These are phyloP conservation scores for Xenoacremonium recifei DNA, from an alignment of 2,329 filamentous ascomycete genomes.

Conservation along the genomic window DNA sequence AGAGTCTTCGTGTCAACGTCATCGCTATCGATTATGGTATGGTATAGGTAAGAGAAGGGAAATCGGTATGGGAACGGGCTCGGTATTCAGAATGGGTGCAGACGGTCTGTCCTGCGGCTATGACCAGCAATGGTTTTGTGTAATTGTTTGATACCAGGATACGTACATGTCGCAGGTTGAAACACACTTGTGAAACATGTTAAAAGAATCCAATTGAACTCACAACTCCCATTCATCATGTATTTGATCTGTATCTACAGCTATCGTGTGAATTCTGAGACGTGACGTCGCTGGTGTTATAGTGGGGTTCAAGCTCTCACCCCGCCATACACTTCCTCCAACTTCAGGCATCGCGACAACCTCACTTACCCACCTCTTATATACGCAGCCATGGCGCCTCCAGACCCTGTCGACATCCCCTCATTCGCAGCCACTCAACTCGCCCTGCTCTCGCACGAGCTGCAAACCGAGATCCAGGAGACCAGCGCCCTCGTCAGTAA, in stretches of 20 bases:
- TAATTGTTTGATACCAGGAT: too few relatives aligned
- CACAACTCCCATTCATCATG: background rate
- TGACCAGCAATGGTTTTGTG: too few relatives aligned
- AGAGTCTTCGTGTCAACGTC: too few relatives aligned
- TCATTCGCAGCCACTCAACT: conserved; percentile 72
- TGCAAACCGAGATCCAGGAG: conserved; percentile 69
- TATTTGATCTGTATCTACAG: too few relatives aligned
- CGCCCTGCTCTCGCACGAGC: conserved; percentile 66
- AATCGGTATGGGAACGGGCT: too few relatives aligned
- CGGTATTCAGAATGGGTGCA: too few relatives aligned
- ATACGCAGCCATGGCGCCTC: conserved; percentile 1
- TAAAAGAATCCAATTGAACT: background rate
- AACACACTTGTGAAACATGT: background rate
- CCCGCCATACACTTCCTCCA: background rate
- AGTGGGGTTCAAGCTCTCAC: conserved; percentile 18
- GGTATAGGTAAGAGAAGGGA: too few relatives aligned
- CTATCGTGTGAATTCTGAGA: too few relatives aligned
- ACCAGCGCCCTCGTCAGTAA: conserved; percentile 65
- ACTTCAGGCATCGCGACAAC: conserved; percentile 8
- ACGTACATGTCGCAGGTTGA: too few relatives aligned
- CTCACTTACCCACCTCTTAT: conserved; percentile 13
- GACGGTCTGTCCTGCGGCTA: too few relatives aligned
- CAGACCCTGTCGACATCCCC: conserved; percentile 56
- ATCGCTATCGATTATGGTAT: too few relatives aligned
- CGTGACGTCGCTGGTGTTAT: background rate